A percentile compares a stretch with the other conserved stretches of the same genome.
Conservation (phyloP, 257 asterid species). For the Paraleonurus japonicus region DNA sequence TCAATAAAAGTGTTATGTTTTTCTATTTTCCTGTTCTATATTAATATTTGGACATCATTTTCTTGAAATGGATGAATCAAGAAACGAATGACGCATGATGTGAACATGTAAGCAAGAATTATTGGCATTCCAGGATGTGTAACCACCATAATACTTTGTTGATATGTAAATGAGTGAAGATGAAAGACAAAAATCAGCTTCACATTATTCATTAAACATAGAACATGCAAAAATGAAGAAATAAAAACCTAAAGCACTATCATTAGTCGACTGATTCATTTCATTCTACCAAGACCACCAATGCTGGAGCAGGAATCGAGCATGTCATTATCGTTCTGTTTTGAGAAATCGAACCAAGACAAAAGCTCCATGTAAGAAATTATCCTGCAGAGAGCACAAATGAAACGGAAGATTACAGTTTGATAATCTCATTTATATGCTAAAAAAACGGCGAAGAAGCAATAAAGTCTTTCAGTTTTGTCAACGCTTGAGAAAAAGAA, state of each 20-base stretch:
- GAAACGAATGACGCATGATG: not conserved
- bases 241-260: not conserved
- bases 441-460: not conserved
- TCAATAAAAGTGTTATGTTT: slow-evolving; percentile 21
- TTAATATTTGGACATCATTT: no score
- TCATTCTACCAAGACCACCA: slow-evolving; percentile 1
- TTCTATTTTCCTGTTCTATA: not conserved
- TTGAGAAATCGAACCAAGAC: not conserved
- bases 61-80: not conserved
- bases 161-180: not conserved
- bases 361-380: slow-evolving; percentile 3
- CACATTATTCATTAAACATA: not conserved
- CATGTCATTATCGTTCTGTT: not conserved
- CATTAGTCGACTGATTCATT: not conserved
- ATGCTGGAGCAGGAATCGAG: slow-evolving; percentile 3
- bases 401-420: not conserved
- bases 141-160: not conserved
- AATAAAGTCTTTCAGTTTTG: not conserved
- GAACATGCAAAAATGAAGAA: not conserved
- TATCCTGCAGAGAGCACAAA: slow-evolving; percentile 21
- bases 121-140: not conserved
- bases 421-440: not conserved
- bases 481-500: not conserved
- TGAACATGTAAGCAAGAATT: not conserved
- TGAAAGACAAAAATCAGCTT: slow-evolving; percentile 12